These are phyloP conservation scores for Scheffersomyces quercinus DNA, from an alignment of 1,139 yeast species.

Conservation along the genomic window DNA sequence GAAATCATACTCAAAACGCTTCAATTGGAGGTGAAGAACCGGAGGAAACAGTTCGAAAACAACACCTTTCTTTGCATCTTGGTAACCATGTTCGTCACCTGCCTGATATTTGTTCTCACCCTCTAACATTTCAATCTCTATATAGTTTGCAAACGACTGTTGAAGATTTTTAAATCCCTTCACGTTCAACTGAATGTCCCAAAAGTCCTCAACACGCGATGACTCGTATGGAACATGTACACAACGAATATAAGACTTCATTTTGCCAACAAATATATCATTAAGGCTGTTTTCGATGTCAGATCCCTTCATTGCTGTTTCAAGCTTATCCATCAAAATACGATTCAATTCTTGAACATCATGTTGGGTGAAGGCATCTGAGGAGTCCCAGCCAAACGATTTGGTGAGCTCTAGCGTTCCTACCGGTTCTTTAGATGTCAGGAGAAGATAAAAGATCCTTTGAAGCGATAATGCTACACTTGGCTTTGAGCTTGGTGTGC, in stretches of 20 bases:
- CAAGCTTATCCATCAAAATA: constrained; percentile 91
- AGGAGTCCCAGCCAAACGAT: constrained; percentile 96
- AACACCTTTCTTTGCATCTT: constrained; percentile 96
- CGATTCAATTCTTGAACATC: constrained; percentile 97
- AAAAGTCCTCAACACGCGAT: constrained; percentile 87
- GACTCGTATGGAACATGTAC: constrained; percentile 95
- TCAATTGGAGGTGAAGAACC: constrained; percentile 86
- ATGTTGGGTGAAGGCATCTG: constrained; percentile 96
- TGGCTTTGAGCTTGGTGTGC: constrained; percentile 5
- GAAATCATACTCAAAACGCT: constrained; percentile 93
- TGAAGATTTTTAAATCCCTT: constrained; percentile 73
- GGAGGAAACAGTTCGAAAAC: constrained; percentile 90
- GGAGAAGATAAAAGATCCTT: constrained; percentile 77
- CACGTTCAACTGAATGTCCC: constrained; percentile 97
- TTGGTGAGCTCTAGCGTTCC: constrained; percentile 85
- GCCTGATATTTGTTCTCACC: constrained; percentile 98
- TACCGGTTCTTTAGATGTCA: constrained; percentile 71
- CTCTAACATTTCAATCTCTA: constrained; percentile 83
- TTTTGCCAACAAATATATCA: constrained; percentile 90
- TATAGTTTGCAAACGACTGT: constrained; percentile 81
- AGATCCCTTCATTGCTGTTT: constrained; percentile 89
- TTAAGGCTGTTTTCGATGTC: constrained; percentile 76
- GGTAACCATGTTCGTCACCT: constrained; percentile 79
- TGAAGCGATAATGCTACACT: constrained; percentile 85
- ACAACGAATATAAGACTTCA: constrained; percentile 94